Percentiles rank a stretch among this genome's conserved stretches.
phyloP scores from a whole-genome alignment of 768 basidiomycete species.

The Wakefieldia striispora region DNA sequence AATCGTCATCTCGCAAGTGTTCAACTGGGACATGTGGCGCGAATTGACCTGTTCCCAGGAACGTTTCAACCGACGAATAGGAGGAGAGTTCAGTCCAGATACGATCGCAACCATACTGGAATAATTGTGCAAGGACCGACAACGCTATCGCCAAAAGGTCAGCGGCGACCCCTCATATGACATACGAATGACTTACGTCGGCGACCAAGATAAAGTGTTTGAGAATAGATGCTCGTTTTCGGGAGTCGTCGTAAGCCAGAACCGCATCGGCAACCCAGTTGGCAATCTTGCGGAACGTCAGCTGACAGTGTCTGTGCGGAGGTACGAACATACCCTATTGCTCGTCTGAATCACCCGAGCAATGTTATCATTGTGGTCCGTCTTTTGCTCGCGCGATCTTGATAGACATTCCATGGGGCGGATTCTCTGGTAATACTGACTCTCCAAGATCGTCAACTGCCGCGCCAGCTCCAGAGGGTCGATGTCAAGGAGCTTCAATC shows the following conservation, averaged over 20 bases:
- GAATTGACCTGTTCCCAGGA: constrained; percentile 89
- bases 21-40: constrained; percentile 70
- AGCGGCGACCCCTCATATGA: background rate
- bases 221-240: constrained; percentile 74
- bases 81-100: constrained; percentile 91
- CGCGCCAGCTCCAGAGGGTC: constrained; percentile 88
- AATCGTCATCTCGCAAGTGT: constrained; percentile 83
- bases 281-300: constrained; percentile 61
- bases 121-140: constrained; percentile 87
- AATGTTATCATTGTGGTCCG: constrained; percentile 79
- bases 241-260: constrained; percentile 77
- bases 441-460: constrained; percentile 91
- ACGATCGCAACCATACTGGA: constrained; percentile 96
- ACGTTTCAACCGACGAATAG: constrained; percentile 87
- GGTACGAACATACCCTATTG: constrained; percentile 59
- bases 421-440: constrained; percentile 81
- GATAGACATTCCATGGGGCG: constrained; percentile 87
- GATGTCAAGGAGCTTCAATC: constrained; percentile 80
- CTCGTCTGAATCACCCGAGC: constrained; percentile 83
- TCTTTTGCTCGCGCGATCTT: constrained; percentile 73
- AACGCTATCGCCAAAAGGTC: constrained; percentile 58
- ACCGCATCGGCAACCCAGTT: constrained; percentile 90
- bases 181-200: constrained; percentile 59
- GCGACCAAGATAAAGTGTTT: constrained; percentile 92
- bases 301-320: background rate